Percentiles rank a stretch among this genome's conserved stretches.
phyloP scores from a whole-genome alignment of 306 rosid species.

The Purshia tridentata region DNA sequence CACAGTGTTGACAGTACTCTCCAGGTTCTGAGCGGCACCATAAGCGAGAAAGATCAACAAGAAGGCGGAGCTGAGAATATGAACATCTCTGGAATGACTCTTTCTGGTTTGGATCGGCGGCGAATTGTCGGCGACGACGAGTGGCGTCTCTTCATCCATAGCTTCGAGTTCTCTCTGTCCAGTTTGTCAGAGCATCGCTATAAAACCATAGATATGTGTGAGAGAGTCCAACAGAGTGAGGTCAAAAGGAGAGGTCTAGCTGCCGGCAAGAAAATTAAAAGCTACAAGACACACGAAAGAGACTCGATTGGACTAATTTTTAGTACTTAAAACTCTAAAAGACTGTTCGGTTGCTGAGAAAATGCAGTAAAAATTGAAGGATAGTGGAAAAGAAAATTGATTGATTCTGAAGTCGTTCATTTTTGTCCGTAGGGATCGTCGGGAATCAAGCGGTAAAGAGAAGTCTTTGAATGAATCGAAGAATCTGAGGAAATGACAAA shows the following conservation, averaged over 20 bases:
- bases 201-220: slow-evolving; percentile 13
- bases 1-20: slow-evolving; percentile 83
- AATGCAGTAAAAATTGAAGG: not conserved
- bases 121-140: slow-evolving; percentile 31
- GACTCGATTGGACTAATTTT: slow-evolving; percentile 1
- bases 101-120: slow-evolving; percentile 20
- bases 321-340: not conserved
- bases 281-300: slow-evolving; percentile 34
- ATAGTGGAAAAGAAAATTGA: not conserved
- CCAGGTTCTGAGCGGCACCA: slow-evolving; percentile 90
- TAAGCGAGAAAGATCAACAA: slow-evolving; percentile 75
- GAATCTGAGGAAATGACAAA: not conserved
- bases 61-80: slow-evolving; percentile 64
- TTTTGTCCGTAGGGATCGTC: not conserved
- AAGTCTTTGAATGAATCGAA: not conserved
- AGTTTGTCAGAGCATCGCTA: slow-evolving; percentile 10
- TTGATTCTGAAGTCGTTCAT: not conserved
- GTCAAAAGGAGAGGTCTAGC: slow-evolving; percentile 7
- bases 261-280: slow-evolving; percentile 47
- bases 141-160: slow-evolving; percentile 70
- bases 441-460: not conserved
- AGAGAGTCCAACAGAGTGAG: slow-evolving; percentile 20
- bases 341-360: not conserved
- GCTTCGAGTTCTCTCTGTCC: slow-evolving; percentile 19
- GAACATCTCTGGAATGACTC: slow-evolving; percentile 58